Base-by-base conservation (phyloP, 768 basidiomycete genomes). In the Suillus subalutaceus region DNA sequence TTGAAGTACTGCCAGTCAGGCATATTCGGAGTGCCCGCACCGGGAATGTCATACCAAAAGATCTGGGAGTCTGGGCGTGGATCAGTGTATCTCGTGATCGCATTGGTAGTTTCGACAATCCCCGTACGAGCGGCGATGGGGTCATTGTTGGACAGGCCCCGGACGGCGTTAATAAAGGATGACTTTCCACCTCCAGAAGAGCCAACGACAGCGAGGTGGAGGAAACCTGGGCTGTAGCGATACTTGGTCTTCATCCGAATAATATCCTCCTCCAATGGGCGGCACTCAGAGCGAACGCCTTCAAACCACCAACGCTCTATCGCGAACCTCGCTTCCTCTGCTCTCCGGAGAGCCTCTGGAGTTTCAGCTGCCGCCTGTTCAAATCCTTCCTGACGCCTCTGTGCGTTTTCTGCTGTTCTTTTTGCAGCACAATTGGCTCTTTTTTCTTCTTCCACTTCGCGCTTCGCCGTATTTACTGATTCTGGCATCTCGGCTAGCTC, bases 21-120 rank as follows among this genome's bases (percentile, higher is more conserved):
- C 30, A 72, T 62, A 32, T 65, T 64, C 16, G 67, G 63, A 8
- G 74, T 76, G 8, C 72, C 71, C 15, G 74, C 73, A 32, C 75
- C 75, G 2, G 75, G 75, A 46, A 76, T 60, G 43, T 76, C 74
- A 50, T 71, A 76, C 75, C 74, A 75, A 48, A 73, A 65, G 52
- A 72, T 66, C 10, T 62, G 68, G 50, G 64, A 61, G 8, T 55
- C 38, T 48, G 63, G 69, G 48, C 66, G 48, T 3, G 73, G 65
- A 62, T 76, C 73, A 37, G 69, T 70, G 55, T 71, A 75, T 20
- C 74, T 67, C 10, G 56, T 53, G 52, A 72, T 63, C 26, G 58
- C 30, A 30, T 38, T 16, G n/a, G 74, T 75, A 23, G 71, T 72
- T 63, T 75, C 74, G 35, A 65, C 64, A 44, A 73, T 65, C 26